A percentile compares a stretch with the other conserved stretches of the same genome.
These are phyloP conservation scores for Hypoxylon sp. DNA, from an alignment of 2,329 filamentous ascomycete species.

Conservation along the genomic window DNA sequence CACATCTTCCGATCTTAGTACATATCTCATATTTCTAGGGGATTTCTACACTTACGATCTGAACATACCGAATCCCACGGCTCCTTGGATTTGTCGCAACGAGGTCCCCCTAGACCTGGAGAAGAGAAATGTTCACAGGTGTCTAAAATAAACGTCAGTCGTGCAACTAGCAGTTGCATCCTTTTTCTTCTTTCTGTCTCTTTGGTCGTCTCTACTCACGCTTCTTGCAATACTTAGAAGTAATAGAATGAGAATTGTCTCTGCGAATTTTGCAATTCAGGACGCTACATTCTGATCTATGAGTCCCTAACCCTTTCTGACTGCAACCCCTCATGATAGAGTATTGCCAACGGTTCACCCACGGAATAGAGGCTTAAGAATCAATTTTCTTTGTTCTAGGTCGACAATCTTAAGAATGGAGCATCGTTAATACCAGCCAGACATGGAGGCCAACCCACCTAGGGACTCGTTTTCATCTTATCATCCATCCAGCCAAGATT, in stretches of 20 bases:
- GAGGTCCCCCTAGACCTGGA: background rate
- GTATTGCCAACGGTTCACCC: background rate
- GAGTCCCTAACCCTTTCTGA: background rate
- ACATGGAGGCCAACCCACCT: too few relatives aligned
- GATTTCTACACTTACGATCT: constrained; percentile 18
- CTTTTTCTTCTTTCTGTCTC: background rate
- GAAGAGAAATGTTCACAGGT: constrained; percentile 30
- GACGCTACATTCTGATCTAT: constrained; percentile 2
- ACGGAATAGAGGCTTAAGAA: background rate
- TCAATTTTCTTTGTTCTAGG: background rate
- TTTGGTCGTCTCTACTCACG: constrained; percentile 6
- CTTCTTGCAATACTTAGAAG: constrained; percentile 26
- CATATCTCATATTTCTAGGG: background rate
- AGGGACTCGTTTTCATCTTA: constrained; percentile 1
- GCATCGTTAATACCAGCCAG: background rate
- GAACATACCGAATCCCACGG: constrained; percentile 27
- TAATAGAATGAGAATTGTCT: background rate
- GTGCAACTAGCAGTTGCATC: background rate
- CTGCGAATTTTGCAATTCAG: constrained; percentile 16
- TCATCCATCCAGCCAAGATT: constrained; percentile 3
- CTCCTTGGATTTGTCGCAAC: constrained; percentile 21
- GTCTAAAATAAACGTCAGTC: constrained; percentile 20
- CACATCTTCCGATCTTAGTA: constrained; percentile 26
- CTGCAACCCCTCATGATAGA: constrained; percentile 13
- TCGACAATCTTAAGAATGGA: background rate